Percentiles rank a stretch among this genome's conserved stretches.
Evolutionary conservation across 306 rosid genomes (phyloP).

Genomic region (Pueraria montana): DNA sequence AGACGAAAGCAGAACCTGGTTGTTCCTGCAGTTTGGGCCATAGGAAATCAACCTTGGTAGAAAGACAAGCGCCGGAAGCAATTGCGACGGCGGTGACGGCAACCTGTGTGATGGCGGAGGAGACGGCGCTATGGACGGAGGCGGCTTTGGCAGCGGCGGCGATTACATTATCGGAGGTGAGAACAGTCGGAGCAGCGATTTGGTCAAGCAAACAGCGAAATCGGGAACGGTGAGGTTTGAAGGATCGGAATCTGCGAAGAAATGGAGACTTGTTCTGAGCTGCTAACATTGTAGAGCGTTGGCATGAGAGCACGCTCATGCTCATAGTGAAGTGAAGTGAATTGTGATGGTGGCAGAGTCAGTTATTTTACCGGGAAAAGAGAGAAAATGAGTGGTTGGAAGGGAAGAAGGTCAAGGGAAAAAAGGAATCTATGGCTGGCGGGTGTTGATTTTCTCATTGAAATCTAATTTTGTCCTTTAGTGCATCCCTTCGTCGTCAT

Average conservation of each 20-base stretch:
- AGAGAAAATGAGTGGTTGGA: conserved; percentile 41
- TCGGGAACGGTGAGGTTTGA: conserved; percentile 53
- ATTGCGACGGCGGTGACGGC: conserved; percentile 97
- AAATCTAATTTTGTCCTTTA: conserved; percentile 40
- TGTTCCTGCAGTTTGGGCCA: conserved; percentile 92
- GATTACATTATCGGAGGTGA: conserved; percentile 79
- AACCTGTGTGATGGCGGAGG: conserved; percentile 93
- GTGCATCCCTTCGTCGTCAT: conserved; percentile 9
- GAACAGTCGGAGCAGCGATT: conserved; percentile 63
- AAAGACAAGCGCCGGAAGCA: conserved; percentile 98
- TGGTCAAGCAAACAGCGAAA: conserved; percentile 68
- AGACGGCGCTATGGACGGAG: conserved; percentile 83
- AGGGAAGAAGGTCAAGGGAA: neutral
- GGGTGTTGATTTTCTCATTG: too few relatives aligned
- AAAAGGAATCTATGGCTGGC: conserved; percentile 41
- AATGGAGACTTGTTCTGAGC: conserved; percentile 58
- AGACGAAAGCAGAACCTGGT: conserved; percentile 64
- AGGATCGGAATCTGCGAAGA: conserved; percentile 51
- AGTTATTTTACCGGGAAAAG: conserved; percentile 54
- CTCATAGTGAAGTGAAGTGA: conserved; percentile 17
- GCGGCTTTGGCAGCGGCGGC: conserved; percentile 78
- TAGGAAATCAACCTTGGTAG: conserved; percentile 90
- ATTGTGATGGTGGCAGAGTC: neutral
- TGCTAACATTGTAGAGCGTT: conserved; percentile 57
- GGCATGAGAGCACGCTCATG: conserved; percentile 67